Evolutionary conservation across 371 early-diverging fungal species (phyloP).

Genomic region (Mortierella sp.): DNA sequence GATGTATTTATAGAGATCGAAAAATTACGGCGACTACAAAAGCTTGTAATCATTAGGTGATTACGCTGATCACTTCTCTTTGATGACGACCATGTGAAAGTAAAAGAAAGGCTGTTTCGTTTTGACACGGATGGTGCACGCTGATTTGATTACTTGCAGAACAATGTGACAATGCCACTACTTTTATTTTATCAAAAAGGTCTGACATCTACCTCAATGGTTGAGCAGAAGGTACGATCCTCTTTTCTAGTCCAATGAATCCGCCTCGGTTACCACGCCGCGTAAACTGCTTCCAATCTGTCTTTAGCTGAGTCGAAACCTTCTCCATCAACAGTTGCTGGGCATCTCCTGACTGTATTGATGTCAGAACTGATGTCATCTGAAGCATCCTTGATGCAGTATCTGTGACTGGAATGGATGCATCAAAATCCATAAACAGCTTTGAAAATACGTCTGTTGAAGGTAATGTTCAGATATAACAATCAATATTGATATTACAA

Average conservation of each 20-base stretch:
- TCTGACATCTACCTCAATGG: slow-evolving; percentile 2
- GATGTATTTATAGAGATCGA: no score
- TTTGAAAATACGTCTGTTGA: slow-evolving; percentile 73
- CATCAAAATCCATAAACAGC: slow-evolving; percentile 75
- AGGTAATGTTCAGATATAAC: no score
- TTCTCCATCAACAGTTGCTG: slow-evolving; percentile 70
- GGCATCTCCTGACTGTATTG: slow-evolving; percentile 63
- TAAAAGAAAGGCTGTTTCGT: no score
- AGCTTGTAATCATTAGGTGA: no score
- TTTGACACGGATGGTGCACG: no score
- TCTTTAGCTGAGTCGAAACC: slow-evolving; percentile 66
- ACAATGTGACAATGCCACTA: background rate
- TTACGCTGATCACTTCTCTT: no score
- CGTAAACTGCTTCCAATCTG: slow-evolving; percentile 75
- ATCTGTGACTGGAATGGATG: slow-evolving; percentile 76
- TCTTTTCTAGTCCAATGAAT: slow-evolving; percentile 65
- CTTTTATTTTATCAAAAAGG: background rate
- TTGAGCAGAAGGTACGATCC: slow-evolving; percentile 15
- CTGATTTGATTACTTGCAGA: background rate
- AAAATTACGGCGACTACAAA: no score
- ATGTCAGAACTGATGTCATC: slow-evolving; percentile 79
- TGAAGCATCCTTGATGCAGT: slow-evolving; percentile 82
- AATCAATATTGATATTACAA: no score
- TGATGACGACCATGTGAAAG: no score
- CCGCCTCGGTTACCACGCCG: slow-evolving; percentile 71